Conservation (phyloP, 164 flowering plant genomes). For the Dillenia turbinata region DNA sequence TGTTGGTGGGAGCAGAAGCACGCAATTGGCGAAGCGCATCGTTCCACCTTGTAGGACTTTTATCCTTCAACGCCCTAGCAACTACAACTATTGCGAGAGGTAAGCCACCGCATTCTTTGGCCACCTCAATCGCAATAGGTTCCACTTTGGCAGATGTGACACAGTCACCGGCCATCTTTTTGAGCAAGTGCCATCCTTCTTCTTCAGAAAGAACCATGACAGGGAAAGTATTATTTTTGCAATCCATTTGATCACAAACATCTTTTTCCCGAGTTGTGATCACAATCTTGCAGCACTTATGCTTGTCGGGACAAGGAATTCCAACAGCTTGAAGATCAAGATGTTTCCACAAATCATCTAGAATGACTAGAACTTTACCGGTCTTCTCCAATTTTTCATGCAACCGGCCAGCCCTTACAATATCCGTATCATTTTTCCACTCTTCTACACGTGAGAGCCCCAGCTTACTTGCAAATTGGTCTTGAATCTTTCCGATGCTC, state of each 20-base stretch:
- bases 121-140: neutral
- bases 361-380: slow-evolving; percentile 6
- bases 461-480: slow-evolving; percentile 4
- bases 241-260: neutral
- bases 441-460: neutral
- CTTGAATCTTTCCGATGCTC: slow-evolving; percentile 6
- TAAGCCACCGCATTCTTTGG: slow-evolving; percentile 7
- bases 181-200: slow-evolving; percentile 1
- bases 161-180: slow-evolving; percentile 1
- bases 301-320: neutral
- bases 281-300: slow-evolving; percentile 5
- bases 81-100: slow-evolving; percentile 3
- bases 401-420: neutral
- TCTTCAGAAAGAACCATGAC: neutral
- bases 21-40: slow-evolving; percentile 2
- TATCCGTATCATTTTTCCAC: neutral
- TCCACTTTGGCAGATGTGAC: neutral
- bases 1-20: neutral
- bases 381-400: slow-evolving; percentile 1
- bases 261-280: slow-evolving; percentile 1
- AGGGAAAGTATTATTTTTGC: neutral
- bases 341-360: slow-evolving; percentile 13
- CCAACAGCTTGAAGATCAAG: slow-evolving; percentile 4
- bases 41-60: neutral
- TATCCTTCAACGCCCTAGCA: neutral